Evolutionary conservation across 179 eudicot genomes (phyloP).

Genomic region (Kewa caespitosa): DNA sequence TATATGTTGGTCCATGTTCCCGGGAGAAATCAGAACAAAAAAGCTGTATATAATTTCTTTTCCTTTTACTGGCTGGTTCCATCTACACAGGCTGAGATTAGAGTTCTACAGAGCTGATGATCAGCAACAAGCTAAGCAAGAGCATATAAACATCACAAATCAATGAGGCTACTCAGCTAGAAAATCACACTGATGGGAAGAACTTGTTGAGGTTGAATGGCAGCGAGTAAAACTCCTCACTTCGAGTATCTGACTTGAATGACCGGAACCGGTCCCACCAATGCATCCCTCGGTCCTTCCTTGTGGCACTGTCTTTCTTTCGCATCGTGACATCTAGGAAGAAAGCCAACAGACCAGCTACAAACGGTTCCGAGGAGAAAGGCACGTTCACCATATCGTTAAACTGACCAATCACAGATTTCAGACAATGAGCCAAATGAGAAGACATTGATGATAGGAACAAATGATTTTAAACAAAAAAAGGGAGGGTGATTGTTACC

Average conservation of each 20-base stretch:
- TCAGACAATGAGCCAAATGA: conserved; percentile 3
- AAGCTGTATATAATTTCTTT: conserved; percentile 2
- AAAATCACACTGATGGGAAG: conserved; percentile 68
- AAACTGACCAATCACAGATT: conserved; percentile 45
- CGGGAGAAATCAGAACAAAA: not conserved
- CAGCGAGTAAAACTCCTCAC: conserved; percentile 81
- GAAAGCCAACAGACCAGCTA: conserved; percentile 65
- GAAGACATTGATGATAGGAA: not conserved
- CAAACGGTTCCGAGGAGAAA: conserved; percentile 80
- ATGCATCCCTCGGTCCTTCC: conserved; percentile 67
- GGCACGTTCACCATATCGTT: conserved; percentile 83
- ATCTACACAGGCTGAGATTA: conserved; percentile 25
- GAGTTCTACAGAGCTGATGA: not conserved
- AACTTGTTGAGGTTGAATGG: conserved; percentile 83
- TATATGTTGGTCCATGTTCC: too few relatives aligned
- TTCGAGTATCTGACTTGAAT: conserved; percentile 64
- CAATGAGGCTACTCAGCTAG: not conserved
- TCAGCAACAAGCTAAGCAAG: conserved; percentile 4
- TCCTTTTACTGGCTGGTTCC: not conserved
- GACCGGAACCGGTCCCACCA: conserved; percentile 82
- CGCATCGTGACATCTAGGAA: conserved; percentile 64
- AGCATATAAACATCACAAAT: conserved; percentile 18
- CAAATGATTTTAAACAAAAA: not conserved
- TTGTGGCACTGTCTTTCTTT: conserved; percentile 41
- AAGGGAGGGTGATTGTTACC: conserved; percentile 44